phyloP scores from a whole-genome alignment of 176 grass and related monocot genomes.

The Calamus simplicifolius region DNA sequence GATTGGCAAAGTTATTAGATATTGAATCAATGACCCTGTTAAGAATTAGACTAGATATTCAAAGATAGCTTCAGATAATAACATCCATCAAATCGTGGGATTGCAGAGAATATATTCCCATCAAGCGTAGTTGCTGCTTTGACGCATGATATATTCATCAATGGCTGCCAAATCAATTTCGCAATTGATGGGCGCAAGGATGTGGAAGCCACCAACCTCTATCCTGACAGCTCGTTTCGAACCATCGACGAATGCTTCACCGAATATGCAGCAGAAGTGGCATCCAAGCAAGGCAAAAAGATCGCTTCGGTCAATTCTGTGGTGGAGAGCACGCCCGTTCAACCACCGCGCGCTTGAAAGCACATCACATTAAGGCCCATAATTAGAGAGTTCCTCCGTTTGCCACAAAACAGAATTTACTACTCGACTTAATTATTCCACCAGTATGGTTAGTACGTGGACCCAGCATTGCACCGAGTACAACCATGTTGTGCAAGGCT shows the following conservation, averaged over 20 bases:
- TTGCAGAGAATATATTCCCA: conserved; percentile 52
- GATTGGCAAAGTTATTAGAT: too few species aligned
- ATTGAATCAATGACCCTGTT: too few species aligned
- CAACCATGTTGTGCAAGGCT: too few species aligned
- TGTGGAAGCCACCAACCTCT: conserved; percentile 47
- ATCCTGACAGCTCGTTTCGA: conserved; percentile 42
- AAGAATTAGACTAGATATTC: too few species aligned
- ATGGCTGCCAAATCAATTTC: conserved; percentile 61
- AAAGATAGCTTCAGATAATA: too few species aligned
- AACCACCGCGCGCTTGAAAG: conserved; percentile 21
- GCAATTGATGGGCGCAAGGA: conserved; percentile 26
- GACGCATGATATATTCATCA: conserved; percentile 88
- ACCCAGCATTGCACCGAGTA: too few species aligned
- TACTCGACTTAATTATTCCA: too few species aligned
- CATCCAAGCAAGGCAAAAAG: conserved; percentile 19
- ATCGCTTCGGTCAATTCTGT: neutral
- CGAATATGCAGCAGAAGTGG: conserved; percentile 25
- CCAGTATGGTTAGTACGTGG: too few species aligned
- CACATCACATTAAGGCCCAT: neutral
- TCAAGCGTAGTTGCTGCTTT: conserved; percentile 62
- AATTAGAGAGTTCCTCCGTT: too few species aligned
- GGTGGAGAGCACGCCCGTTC: conserved; percentile 11
- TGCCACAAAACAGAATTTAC: too few species aligned
- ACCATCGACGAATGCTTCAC: conserved; percentile 59
- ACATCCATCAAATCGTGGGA: too few species aligned